These are phyloP conservation scores for Bipolaris zeicola DNA, from an alignment of 2,329 filamentous ascomycete species.

Conservation along the genomic window DNA sequence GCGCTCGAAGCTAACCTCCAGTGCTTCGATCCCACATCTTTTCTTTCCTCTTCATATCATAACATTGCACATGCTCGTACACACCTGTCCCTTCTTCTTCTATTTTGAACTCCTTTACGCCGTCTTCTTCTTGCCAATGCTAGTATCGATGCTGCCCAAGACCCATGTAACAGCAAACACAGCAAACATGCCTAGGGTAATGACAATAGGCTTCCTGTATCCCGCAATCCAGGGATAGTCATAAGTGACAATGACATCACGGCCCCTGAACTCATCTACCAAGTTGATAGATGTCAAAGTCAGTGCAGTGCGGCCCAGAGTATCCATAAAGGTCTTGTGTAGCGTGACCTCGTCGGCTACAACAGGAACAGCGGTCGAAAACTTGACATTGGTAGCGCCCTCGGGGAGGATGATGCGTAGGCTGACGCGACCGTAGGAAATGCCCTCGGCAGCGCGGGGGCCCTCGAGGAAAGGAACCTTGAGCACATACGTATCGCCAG, in stretches of 20 bases:
- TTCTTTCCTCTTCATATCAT: slow-evolving; percentile 2
- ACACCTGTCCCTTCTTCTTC: background rate
- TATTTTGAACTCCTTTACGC: slow-evolving; percentile 18
- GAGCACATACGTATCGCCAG: slow-evolving; percentile 76
- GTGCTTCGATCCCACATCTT: background rate
- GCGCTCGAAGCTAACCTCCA: slow-evolving; percentile 1
- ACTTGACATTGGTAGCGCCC: slow-evolving; percentile 84
- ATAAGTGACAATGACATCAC: slow-evolving; percentile 84
- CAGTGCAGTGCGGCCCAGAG: slow-evolving; percentile 81
- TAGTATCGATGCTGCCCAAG: slow-evolving; percentile 78
- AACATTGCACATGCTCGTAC: background rate
- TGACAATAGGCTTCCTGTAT: slow-evolving; percentile 83
- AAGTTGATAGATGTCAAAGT: slow-evolving; percentile 82
- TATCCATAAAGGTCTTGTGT: slow-evolving; percentile 94
- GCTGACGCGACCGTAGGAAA: slow-evolving; percentile 82
- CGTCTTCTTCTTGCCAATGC: slow-evolving; percentile 68
- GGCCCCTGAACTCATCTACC: slow-evolving; percentile 86
- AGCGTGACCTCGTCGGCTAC: slow-evolving; percentile 64
- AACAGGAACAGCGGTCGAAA: slow-evolving; percentile 74
- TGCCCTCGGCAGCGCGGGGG: slow-evolving; percentile 80
- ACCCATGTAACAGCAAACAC: slow-evolving; percentile 77
- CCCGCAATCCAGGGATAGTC: slow-evolving; percentile 76
- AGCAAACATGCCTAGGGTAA: slow-evolving; percentile 74
- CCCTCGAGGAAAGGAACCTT: slow-evolving; percentile 94
- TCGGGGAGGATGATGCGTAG: slow-evolving; percentile 88